These are phyloP conservation scores for Pythium periplocum DNA, from an alignment of 352 stramenopile genomes.

Conservation along the genomic window DNA sequence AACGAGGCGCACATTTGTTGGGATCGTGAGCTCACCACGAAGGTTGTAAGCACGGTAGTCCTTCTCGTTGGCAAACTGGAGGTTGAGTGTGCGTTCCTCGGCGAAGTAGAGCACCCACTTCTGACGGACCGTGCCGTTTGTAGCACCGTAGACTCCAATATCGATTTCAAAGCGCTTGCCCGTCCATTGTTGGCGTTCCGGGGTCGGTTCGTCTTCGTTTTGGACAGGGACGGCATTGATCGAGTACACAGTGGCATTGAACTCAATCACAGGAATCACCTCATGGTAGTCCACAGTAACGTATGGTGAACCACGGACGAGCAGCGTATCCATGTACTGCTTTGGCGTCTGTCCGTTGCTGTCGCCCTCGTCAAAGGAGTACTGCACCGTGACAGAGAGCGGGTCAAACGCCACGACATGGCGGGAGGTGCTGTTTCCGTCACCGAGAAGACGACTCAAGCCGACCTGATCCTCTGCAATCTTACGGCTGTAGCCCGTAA, in stretches of 20 bases:
- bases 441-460: conserved; percentile 31
- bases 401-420: conserved; percentile 63
- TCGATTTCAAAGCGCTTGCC: conserved; percentile 65
- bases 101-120: conserved; percentile 80
- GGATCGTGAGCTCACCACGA: conserved; percentile 55
- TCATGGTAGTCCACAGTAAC: conserved; percentile 75
- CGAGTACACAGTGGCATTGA: conserved; percentile 51
- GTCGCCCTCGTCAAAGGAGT: conserved; percentile 28
- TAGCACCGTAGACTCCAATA: conserved; percentile 53
- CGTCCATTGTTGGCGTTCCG: conserved; percentile 41
- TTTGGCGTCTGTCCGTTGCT: conserved; percentile 10
- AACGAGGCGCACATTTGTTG: conserved; percentile 67
- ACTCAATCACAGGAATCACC: conserved; percentile 61
- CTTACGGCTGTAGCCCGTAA: conserved; percentile 57
- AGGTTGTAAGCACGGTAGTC: conserved; percentile 64
- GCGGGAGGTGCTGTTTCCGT: conserved; percentile 62
- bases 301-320: conserved; percentile 74
- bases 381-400: conserved; percentile 62
- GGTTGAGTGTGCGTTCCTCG: conserved; percentile 46
- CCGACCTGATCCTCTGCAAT: conserved; percentile 9
- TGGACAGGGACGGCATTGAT: conserved; percentile 50
- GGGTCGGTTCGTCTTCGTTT: conserved; percentile 15
- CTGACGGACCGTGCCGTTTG: conserved; percentile 19
- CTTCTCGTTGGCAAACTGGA: conserved; percentile 63
- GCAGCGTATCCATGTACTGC: conserved; percentile 42